Conservation (phyloP, 176 grass and related monocot genomes). For the Bolboschoenus planiculmis region DNA sequence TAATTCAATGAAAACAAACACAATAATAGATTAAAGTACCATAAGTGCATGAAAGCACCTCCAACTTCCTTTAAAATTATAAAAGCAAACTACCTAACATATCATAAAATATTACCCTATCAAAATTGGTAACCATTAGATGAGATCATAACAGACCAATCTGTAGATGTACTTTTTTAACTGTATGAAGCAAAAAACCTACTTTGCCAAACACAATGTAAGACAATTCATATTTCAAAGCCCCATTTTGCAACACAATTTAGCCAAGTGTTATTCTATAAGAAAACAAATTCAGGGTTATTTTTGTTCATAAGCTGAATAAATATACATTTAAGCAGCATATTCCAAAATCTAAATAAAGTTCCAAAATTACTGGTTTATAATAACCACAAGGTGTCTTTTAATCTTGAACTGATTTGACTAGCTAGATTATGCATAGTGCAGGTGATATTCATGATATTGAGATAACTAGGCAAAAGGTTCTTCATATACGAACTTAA, state of each 20-base stretch:
- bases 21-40: neutral
- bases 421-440: neutral
- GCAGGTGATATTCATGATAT: neutral
- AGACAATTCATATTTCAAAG: too few relatives aligned
- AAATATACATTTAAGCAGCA: neutral
- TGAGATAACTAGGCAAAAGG: neutral
- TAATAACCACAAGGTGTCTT: neutral
- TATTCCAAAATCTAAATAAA: neutral
- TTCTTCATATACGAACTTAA: neutral
- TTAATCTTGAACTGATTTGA: neutral
- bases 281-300: too few relatives aligned
- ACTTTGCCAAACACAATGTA: neutral
- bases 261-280: too few relatives aligned
- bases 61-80: neutral
- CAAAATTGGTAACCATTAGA: neutral
- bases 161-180: neutral
- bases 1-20: constrained; percentile 13
- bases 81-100: neutral
- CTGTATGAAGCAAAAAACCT: neutral
- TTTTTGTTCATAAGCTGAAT: too few relatives aligned
- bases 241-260: neutral
- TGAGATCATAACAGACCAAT: neutral
- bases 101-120: neutral
- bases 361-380: neutral
- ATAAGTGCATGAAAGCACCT: neutral